Conservation (phyloP, 2,329 filamentous ascomycete genomes). For the Ceratocystis lukuohia region DNA sequence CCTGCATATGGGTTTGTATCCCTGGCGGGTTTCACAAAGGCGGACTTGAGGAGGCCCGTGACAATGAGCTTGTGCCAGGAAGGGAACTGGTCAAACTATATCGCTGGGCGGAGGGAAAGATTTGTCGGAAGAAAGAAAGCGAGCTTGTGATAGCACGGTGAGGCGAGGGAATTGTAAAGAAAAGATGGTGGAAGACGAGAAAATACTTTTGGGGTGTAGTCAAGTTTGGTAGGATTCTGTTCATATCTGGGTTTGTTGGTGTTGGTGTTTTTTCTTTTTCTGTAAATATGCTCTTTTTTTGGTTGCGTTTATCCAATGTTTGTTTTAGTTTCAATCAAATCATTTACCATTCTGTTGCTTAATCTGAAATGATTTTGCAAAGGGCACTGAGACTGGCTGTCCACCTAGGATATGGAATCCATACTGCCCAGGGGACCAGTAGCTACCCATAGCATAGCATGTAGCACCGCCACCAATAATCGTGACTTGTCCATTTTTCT, state of each 20-base stretch:
- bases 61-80: slow-evolving; percentile 22
- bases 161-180: background rate
- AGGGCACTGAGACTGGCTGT: background rate
- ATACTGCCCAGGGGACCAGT: slow-evolving; percentile 57
- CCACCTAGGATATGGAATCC: slow-evolving; percentile 19
- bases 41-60: slow-evolving; percentile 31
- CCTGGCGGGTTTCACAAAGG: slow-evolving; percentile 30
- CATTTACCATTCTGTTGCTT: background rate
- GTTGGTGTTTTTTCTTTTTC: background rate
- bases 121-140: background rate
- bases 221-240: too few species aligned
- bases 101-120: slow-evolving; percentile 1
- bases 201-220: too few species aligned
- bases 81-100: slow-evolving; percentile 6
- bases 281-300: background rate
- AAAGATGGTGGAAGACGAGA: background rate
- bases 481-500: slow-evolving; percentile 35
- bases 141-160: background rate
- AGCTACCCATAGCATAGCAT: slow-evolving; percentile 83
- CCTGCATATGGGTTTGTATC: slow-evolving; percentile 34
- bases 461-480: slow-evolving; percentile 70
- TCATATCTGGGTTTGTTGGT: too few species aligned
- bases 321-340: background rate
- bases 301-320: background rate
- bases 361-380: background rate